These are phyloP conservation scores for Epichloe coenophiala DNA, from an alignment of 2,329 filamentous ascomycete species.

Conservation along the genomic window DNA sequence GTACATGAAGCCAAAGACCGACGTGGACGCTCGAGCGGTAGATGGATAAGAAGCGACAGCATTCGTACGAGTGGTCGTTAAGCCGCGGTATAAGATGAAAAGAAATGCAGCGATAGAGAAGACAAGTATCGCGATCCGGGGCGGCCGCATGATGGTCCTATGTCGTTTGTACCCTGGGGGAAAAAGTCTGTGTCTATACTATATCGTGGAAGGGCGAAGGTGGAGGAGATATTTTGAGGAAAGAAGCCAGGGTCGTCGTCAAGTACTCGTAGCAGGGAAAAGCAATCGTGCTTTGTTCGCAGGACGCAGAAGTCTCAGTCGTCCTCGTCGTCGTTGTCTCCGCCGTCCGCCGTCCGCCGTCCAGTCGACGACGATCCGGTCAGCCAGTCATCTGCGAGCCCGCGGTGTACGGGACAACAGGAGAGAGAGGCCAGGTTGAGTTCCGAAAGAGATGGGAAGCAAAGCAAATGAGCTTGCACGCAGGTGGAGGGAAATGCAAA, in stretches of 20 bases:
- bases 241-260: neutral
- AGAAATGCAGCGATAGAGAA: constrained; percentile 39
- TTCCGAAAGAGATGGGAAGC: neutral
- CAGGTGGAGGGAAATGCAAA: neutral
- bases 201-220: neutral
- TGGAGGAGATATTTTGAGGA: neutral
- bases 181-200: neutral
- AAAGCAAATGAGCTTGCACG: neutral
- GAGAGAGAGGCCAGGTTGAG: neutral
- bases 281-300: neutral
- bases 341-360: neutral
- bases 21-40: constrained; percentile 11
- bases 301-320: neutral
- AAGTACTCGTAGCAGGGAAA: too few species aligned
- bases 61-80: constrained; percentile 21
- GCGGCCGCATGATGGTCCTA: constrained; percentile 34
- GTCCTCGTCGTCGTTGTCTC: neutral
- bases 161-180: neutral
- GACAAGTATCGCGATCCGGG: constrained; percentile 39
- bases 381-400: constrained; percentile 5
- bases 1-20: constrained; percentile 41
- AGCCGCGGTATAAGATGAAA: constrained; percentile 40
- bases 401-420: neutral
- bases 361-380: constrained; percentile 5
- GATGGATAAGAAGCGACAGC: constrained; percentile 12